Percentiles rank a stretch among this genome's conserved stretches.
These are phyloP conservation scores for Pseudopithomyces maydicus DNA, from an alignment of 2,329 filamentous ascomycete genomes.

Conservation along the genomic window DNA sequence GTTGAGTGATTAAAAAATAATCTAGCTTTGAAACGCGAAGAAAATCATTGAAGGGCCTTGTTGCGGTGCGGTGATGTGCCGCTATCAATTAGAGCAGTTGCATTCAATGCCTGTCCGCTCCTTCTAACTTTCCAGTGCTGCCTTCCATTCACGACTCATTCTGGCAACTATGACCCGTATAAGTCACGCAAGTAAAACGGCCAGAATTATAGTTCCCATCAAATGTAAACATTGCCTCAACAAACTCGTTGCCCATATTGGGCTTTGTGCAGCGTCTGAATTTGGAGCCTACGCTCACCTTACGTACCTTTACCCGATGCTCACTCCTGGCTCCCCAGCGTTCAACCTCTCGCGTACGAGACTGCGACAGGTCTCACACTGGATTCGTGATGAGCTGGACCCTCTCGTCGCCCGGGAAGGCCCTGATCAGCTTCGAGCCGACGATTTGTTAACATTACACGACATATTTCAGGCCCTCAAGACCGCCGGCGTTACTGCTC, in stretches of 20 bases:
- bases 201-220: background rate
- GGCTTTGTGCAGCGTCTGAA: background rate
- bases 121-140: background rate
- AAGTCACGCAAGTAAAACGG: background rate
- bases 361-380: constrained; percentile 45
- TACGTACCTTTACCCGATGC: background rate
- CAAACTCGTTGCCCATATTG: background rate
- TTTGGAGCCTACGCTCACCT: background rate
- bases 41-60: background rate
- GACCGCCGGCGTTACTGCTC: constrained; percentile 31
- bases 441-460: constrained; percentile 52
- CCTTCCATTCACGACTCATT: background rate
- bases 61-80: background rate
- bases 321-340: constrained; percentile 14
- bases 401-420: constrained; percentile 52
- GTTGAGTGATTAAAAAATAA: background rate
- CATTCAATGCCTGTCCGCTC: background rate
- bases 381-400: constrained; percentile 57
- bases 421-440: constrained; percentile 47
- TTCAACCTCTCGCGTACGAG: constrained; percentile 29
- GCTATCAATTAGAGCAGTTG: background rate
- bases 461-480: constrained; percentile 43
- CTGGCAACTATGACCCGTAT: background rate
- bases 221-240: background rate
- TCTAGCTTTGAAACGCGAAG: background rate